phyloP scores from a whole-genome alignment of 768 basidiomycete species.

The Tricholoma terreum region DNA sequence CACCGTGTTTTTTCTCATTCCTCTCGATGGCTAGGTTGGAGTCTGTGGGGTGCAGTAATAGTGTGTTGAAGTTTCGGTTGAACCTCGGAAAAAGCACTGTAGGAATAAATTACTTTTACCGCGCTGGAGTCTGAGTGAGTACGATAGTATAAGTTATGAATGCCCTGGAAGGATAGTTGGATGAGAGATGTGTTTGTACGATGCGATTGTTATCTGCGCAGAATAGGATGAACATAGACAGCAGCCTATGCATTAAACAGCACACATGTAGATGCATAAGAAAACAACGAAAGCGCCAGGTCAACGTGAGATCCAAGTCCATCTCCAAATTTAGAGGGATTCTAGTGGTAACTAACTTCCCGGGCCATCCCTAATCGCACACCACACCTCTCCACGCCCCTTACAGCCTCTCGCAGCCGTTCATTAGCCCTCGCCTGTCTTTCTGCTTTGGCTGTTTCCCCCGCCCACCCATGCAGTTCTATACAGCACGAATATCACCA shows the following conservation, averaged over 20 bases:
- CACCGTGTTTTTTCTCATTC: no score
- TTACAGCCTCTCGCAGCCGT: slow-evolving; percentile 6
- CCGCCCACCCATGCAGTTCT: slow-evolving; percentile 61
- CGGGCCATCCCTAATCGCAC: neutral
- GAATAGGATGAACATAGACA: no score
- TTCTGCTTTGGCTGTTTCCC: slow-evolving; percentile 44
- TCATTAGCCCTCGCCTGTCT: slow-evolving; percentile 48
- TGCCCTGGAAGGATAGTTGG: no score
- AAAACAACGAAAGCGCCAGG: neutral
- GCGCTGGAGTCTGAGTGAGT: no score
- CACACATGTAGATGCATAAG: neutral
- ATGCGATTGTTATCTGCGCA: no score
- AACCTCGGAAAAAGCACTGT: no score
- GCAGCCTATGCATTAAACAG: neutral
- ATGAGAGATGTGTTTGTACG: no score
- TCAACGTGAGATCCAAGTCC: neutral
- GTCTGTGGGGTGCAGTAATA: no score
- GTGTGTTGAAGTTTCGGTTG: no score
- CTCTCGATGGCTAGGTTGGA: no score
- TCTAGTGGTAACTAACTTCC: neutral
- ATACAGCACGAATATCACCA: neutral
- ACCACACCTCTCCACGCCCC: neutral
- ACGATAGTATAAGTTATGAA: no score
- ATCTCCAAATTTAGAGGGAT: neutral
- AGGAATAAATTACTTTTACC: no score